Evolutionary conservation across 192 early-diverging fungal species (phyloP).

Genomic region (Gigaspora rosea): DNA sequence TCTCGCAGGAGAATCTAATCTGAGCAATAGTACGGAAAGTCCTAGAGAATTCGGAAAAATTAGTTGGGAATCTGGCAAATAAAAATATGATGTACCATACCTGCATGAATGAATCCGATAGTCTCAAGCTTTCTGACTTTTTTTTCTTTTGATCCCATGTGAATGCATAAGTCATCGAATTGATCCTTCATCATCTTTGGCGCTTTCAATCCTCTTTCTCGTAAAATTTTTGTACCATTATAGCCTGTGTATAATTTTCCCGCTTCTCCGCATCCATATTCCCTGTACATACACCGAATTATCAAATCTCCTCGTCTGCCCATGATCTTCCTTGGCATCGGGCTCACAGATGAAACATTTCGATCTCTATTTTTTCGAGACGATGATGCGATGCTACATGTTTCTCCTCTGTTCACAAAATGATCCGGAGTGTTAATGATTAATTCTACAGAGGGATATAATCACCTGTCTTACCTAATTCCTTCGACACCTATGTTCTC

Average conservation of each 20-base stretch:
- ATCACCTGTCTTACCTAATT: background rate
- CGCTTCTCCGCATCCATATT: slow-evolving; percentile 28
- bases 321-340: slow-evolving; percentile 35
- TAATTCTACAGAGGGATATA: no score
- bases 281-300: slow-evolving; percentile 8
- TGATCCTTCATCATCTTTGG: slow-evolving; percentile 34
- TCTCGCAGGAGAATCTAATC: slow-evolving; percentile 22
- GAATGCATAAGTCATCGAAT: slow-evolving; percentile 24
- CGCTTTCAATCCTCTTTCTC: slow-evolving; percentile 24
- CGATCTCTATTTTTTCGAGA: slow-evolving; percentile 34
- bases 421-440: background rate
- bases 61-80: slow-evolving; percentile 9
- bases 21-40: slow-evolving; percentile 15
- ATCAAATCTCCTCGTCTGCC: slow-evolving; percentile 31
- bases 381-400: slow-evolving; percentile 28
- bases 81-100: slow-evolving; percentile 8
- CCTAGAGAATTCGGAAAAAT: slow-evolving; percentile 21
- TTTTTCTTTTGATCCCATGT: slow-evolving; percentile 2
- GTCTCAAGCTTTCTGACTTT: slow-evolving; percentile 26
- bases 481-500: slow-evolving; percentile 28
- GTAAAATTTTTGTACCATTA: slow-evolving; percentile 28
- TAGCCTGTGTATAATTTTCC: slow-evolving; percentile 1
- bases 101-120: slow-evolving; percentile 29
- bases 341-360: slow-evolving; percentile 23
- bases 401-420: slow-evolving; percentile 33